These are phyloP conservation scores for Trapa bicornis DNA, from an alignment of 345 rosid genomes.

Conservation along the genomic window DNA sequence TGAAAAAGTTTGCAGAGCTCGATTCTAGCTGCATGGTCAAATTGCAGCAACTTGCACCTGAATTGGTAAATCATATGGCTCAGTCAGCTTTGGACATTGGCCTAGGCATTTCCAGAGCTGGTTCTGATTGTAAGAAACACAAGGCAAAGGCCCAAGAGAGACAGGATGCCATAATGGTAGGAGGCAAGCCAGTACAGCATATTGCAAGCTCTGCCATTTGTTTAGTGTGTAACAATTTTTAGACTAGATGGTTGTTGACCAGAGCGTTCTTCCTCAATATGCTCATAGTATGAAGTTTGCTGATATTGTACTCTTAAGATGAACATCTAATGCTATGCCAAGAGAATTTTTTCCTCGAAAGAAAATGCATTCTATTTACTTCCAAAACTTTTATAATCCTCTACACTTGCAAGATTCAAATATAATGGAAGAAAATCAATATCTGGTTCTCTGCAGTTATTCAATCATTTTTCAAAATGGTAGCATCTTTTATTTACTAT, in stretches of 20 bases:
- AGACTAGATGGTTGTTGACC: not conserved
- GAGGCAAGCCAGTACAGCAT: slow-evolving; percentile 12
- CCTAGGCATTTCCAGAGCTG: slow-evolving; percentile 36
- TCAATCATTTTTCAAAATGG: not conserved
- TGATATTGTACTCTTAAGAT: not conserved
- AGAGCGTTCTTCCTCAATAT: not conserved
- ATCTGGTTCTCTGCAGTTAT: not conserved
- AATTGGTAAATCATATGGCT: slow-evolving; percentile 39
- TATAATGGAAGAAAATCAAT: not conserved
- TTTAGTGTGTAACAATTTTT: not conserved
- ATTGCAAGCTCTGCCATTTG: not conserved
- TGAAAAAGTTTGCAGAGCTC: slow-evolving; percentile 66
- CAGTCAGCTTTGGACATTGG: slow-evolving; percentile 18
- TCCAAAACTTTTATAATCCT: not conserved
- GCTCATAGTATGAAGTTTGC: not conserved
- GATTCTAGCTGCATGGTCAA: slow-evolving; percentile 50
- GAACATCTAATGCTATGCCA: not conserved
- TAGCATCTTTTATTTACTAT: not conserved
- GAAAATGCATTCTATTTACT: no score
- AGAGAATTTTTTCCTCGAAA: no score
- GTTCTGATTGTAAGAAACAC: slow-evolving; percentile 54
- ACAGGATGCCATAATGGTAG: slow-evolving; percentile 87
- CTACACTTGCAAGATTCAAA: no score
- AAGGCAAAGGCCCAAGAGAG: slow-evolving; percentile 82
- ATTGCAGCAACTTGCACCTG: slow-evolving; percentile 72